Percentiles rank a stretch among this genome's conserved stretches.
Evolutionary conservation across 2,329 filamentous ascomycete species (phyloP).

Genomic region (Alternaria alternata): DNA sequence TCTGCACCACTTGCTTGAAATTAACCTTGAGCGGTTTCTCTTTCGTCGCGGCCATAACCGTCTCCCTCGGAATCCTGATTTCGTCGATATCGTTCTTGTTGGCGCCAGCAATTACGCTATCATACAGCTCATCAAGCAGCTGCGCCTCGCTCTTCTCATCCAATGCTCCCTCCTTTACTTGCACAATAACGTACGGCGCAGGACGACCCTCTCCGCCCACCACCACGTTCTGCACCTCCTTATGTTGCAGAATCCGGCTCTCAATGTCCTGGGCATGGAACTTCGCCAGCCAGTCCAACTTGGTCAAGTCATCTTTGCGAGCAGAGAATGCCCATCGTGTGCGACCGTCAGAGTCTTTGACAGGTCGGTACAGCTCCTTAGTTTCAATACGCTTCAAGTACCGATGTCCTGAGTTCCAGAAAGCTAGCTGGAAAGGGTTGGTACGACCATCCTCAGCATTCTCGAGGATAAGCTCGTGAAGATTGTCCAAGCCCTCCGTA

Average conservation of each 20-base stretch:
- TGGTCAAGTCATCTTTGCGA: constrained; percentile 34
- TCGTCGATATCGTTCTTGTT: neutral
- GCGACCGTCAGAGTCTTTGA: constrained; percentile 32
- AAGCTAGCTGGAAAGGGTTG: constrained; percentile 22
- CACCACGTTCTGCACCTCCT: constrained; percentile 13
- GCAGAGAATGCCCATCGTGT: constrained; percentile 26
- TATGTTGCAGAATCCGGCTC: constrained; percentile 20
- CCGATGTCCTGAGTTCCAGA: constrained; percentile 31
- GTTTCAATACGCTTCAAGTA: constrained; percentile 43
- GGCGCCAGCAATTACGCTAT: constrained; percentile 4
- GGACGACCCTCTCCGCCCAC: constrained; percentile 29
- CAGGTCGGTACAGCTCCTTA: constrained; percentile 45
- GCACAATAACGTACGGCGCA: constrained; percentile 27
- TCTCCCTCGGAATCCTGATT: neutral
- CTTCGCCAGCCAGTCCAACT: constrained; percentile 29
- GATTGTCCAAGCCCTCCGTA: constrained; percentile 26
- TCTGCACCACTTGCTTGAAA: constrained; percentile 21
- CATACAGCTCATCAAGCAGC: constrained; percentile 20
- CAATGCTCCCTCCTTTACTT: constrained; percentile 20
- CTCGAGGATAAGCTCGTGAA: constrained; percentile 38
- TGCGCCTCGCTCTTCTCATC: constrained; percentile 12
- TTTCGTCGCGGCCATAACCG: constrained; percentile 18
- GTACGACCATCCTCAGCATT: neutral
- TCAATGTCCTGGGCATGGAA: constrained; percentile 30
- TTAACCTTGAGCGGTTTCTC: constrained; percentile 25